phyloP scores from a whole-genome alignment of 345 rosid species.

The Hirschfeldia incana region DNA sequence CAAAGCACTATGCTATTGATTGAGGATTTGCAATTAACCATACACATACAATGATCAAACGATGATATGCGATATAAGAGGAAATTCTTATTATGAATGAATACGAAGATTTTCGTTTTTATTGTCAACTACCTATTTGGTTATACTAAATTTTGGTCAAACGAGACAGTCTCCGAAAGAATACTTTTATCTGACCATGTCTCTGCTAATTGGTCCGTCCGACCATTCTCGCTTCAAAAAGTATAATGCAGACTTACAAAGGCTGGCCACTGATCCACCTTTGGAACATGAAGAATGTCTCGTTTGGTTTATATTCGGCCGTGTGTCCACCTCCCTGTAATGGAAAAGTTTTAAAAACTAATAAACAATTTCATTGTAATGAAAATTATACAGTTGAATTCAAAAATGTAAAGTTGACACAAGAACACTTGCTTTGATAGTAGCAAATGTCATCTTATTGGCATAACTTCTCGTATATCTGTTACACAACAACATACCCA shows the following conservation, averaged over 20 bases:
- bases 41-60: too few relatives aligned
- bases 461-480: conserved; percentile 57
- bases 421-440: conserved; percentile 51
- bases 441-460: conserved; percentile 54
- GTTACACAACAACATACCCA: not conserved
- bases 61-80: not conserved
- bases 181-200: too few relatives aligned
- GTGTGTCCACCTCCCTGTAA: conserved; percentile 41
- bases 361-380: not conserved
- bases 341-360: not conserved
- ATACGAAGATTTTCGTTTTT: not conserved
- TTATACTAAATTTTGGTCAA: too few relatives aligned
- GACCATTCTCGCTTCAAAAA: too few relatives aligned
- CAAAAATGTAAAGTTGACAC: not conserved
- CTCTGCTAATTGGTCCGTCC: too few relatives aligned
- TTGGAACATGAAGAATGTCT: conserved; percentile 23
- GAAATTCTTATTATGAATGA: not conserved
- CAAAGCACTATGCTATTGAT: too few relatives aligned
- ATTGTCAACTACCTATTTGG: too few relatives aligned
- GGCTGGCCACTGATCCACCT: conserved; percentile 32
- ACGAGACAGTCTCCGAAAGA: too few relatives aligned
- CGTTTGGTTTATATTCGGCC: conserved; percentile 16
- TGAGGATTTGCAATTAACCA: too few relatives aligned
- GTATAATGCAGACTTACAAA: not conserved
- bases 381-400: not conserved